A percentile compares a stretch with the other conserved stretches of the same genome.
phyloP scores from a whole-genome alignment of 176 grass and related monocot genomes.

The Tuctoria greenei region DNA sequence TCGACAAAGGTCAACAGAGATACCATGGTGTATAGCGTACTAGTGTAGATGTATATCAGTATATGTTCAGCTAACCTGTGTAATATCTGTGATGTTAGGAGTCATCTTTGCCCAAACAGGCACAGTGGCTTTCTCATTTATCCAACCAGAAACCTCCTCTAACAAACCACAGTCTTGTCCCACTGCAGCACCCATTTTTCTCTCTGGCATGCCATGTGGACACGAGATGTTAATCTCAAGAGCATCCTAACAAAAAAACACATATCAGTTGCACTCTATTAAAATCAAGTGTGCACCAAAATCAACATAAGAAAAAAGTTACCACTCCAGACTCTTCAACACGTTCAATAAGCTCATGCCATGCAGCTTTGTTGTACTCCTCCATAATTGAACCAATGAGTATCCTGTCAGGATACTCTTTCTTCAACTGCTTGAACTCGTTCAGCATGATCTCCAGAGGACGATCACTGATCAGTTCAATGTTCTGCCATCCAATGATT shows the following conservation, averaged over 20 bases:
- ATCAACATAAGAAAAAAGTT: slow-evolving; percentile 18
- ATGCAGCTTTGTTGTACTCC: slow-evolving; percentile 94
- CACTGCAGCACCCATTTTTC: slow-evolving; percentile 98
- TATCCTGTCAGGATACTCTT: slow-evolving; percentile 92
- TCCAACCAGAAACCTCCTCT: slow-evolving; percentile 88
- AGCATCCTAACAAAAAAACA: slow-evolving; percentile 57
- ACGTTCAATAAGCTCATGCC: slow-evolving; percentile 93
- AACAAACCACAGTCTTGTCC: slow-evolving; percentile 89
- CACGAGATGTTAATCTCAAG: slow-evolving; percentile 99
- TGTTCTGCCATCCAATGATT: slow-evolving; percentile 97
- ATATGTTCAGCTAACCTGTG: slow-evolving; percentile 53
- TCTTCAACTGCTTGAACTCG: slow-evolving; percentile 91
- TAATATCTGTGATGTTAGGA: slow-evolving; percentile 97
- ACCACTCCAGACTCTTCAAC: slow-evolving; percentile 86
- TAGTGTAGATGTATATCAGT: not conserved
- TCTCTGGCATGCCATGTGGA: slow-evolving; percentile 97
- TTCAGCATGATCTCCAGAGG: slow-evolving; percentile 85
- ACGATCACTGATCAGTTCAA: slow-evolving; percentile 97
- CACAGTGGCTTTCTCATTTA: slow-evolving; percentile 97
- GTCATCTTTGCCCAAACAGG: slow-evolving; percentile 99
- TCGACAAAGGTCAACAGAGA: not conserved
- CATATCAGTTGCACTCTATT: slow-evolving; percentile 21
- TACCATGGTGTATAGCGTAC: not conserved
- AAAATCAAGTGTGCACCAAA: slow-evolving; percentile 16
- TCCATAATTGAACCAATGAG: slow-evolving; percentile 98